These are phyloP conservation scores for Ilex aquifolium DNA, from an alignment of 257 asterid species.

Conservation along the genomic window DNA sequence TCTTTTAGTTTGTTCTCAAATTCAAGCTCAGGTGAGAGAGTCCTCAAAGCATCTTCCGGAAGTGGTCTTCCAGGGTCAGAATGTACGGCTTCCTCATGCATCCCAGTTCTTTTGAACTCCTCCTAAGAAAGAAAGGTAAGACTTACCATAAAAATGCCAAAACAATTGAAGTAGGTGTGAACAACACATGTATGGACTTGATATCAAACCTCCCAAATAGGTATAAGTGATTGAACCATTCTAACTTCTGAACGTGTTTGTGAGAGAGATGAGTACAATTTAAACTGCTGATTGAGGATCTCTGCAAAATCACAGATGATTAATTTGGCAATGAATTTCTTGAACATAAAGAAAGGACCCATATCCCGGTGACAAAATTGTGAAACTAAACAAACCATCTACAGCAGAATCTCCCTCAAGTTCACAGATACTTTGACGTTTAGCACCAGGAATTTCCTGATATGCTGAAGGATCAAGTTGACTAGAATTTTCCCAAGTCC, in stretches of 20 bases:
- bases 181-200: constrained; percentile 7
- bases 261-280: constrained; percentile 59
- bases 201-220: constrained; percentile 90
- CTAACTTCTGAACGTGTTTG: constrained; percentile 59
- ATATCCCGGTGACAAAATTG: constrained; percentile 10
- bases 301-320: constrained; percentile 38
- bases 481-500: constrained; percentile 58
- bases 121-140: constrained; percentile 44
- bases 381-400: constrained; percentile 51
- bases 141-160: constrained; percentile 12
- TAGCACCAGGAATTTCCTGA: constrained; percentile 34
- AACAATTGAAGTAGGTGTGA: not conserved
- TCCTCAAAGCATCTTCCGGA: constrained; percentile 64
- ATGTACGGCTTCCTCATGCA: constrained; percentile 40
- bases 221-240: constrained; percentile 91
- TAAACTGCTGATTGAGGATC: constrained; percentile 63
- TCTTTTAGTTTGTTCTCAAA: constrained; percentile 40
- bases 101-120: constrained; percentile 67
- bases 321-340: constrained; percentile 8
- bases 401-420: constrained; percentile 88
- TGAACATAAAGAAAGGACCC: constrained; percentile 12
- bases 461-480: constrained; percentile 38
- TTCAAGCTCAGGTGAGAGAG: constrained; percentile 52
- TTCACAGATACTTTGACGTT: constrained; percentile 77
- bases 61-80: constrained; percentile 57